These are phyloP conservation scores for Moricandia arvensis DNA, from an alignment of 345 rosid genomes.

Conservation along the genomic window DNA sequence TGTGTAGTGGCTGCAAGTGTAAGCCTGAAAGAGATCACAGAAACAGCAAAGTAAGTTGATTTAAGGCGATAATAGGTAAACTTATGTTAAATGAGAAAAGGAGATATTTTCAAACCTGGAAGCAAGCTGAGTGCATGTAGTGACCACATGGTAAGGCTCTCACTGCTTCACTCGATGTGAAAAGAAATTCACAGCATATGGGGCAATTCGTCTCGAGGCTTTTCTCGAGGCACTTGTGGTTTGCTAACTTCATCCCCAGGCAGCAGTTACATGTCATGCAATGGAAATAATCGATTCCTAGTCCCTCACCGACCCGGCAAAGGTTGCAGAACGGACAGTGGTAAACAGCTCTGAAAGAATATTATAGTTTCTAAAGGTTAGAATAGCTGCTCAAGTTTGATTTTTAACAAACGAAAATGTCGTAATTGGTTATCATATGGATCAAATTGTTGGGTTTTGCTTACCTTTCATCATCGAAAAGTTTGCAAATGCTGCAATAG, in stretches of 20 bases:
- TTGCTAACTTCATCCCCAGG: slow-evolving; percentile 64
- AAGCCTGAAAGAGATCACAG: slow-evolving; percentile 54
- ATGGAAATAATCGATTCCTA: slow-evolving; percentile 84
- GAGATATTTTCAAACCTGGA: slow-evolving; percentile 59
- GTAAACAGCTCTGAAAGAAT: slow-evolving; percentile 61
- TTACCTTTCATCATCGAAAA: slow-evolving; percentile 91
- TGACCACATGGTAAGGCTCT: slow-evolving; percentile 94
- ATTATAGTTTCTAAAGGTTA: slow-evolving; percentile 13
- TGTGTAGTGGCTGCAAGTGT: slow-evolving; percentile 89
- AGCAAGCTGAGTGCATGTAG: slow-evolving; percentile 89
- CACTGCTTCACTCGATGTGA: slow-evolving; percentile 79
- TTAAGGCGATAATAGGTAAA: slow-evolving; percentile 1
- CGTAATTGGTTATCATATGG: neutral
- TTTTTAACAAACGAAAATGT: neutral
- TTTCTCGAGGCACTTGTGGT: slow-evolving; percentile 89
- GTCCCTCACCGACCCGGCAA: slow-evolving; percentile 88
- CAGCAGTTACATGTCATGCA: slow-evolving; percentile 98
- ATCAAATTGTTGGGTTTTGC: slow-evolving; percentile 10
- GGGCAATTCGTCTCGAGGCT: slow-evolving; percentile 87
- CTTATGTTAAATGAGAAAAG: neutral
- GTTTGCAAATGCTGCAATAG: slow-evolving; percentile 86
- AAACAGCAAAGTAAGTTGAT: slow-evolving; percentile 3
- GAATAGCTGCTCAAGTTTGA: slow-evolving; percentile 6
- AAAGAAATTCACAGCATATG: slow-evolving; percentile 81
- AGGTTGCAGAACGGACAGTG: slow-evolving; percentile 94